Percentiles rank a stretch among this genome's conserved stretches.
These are phyloP conservation scores for Ehretia macrophylla DNA, from an alignment of 257 asterid species.

Conservation along the genomic window DNA sequence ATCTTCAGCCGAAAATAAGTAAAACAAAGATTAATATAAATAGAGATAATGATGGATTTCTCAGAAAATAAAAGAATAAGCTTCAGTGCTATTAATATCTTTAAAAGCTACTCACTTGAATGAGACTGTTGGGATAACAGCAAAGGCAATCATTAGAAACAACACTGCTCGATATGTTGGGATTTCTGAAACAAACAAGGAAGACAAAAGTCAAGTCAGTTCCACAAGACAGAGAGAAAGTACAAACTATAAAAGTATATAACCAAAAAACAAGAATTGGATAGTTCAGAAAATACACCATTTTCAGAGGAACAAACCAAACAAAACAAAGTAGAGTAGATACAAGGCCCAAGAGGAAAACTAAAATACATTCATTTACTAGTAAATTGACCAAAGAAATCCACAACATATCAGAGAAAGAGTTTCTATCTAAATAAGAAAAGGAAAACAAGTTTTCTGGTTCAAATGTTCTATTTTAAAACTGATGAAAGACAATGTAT, in stretches of 20 bases:
- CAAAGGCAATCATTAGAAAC: slow-evolving; percentile 66
- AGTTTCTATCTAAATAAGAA: too few species aligned
- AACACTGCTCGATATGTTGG: slow-evolving; percentile 56
- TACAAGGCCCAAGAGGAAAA: too few species aligned
- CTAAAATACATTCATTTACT: too few species aligned
- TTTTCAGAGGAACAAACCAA: too few species aligned
- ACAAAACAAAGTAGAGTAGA: too few species aligned
- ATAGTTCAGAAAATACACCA: background rate
- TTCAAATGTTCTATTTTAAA: too few species aligned
- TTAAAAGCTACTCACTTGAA: slow-evolving; percentile 60
- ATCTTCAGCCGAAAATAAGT: background rate
- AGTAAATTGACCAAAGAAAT: too few species aligned
- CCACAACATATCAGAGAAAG: too few species aligned
- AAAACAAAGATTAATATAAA: background rate
- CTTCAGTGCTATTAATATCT: background rate
- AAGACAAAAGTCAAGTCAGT: slow-evolving; percentile 13
- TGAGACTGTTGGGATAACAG: slow-evolving; percentile 76
- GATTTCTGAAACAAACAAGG: slow-evolving; percentile 46
- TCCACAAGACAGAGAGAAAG: background rate
- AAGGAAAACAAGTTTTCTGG: too few species aligned
- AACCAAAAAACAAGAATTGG: background rate
- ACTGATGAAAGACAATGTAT: too few species aligned
- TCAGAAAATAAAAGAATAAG: background rate
- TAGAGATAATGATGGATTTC: background rate
- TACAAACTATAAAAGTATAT: background rate